A percentile compares a stretch with the other conserved stretches of the same genome.
Conservation (phyloP, 345 rosid species). For the Mallotus nudiflorus region DNA sequence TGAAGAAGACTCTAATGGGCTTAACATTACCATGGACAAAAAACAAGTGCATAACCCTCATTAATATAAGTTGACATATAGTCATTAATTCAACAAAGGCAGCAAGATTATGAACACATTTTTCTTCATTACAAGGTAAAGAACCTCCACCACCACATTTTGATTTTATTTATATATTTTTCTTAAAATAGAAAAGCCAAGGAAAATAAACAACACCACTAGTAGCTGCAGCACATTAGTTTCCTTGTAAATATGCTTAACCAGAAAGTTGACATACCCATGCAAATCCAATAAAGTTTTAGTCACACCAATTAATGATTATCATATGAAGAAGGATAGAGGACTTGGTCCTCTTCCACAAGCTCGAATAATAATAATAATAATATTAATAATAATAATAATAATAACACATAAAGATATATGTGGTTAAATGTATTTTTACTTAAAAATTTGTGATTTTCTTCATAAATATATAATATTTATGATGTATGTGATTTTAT, state of each 20-base stretch:
- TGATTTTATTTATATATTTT: background rate
- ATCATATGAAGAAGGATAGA: background rate
- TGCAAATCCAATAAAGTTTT: background rate
- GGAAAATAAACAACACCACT: background rate
- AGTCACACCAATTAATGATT: background rate
- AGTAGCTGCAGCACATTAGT: background rate
- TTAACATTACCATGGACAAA: too few relatives aligned
- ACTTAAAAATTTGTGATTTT: too few relatives aligned
- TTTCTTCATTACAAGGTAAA: too few relatives aligned
- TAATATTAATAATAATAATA: too few relatives aligned
- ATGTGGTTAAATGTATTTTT: too few relatives aligned
- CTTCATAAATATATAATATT: too few relatives aligned
- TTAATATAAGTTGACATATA: too few relatives aligned
- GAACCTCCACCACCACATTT: background rate
- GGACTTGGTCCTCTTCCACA: slow-evolving; percentile 13
- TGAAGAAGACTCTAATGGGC: too few relatives aligned
- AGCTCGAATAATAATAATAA: background rate
- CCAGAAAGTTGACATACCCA: slow-evolving; percentile 12
- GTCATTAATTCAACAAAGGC: too few relatives aligned
- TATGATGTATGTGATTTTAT: too few relatives aligned
- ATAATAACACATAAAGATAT: too few relatives aligned
- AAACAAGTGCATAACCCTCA: background rate
- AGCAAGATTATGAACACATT: too few relatives aligned
- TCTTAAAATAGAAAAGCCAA: background rate
- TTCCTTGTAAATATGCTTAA: background rate